Percentiles rank a stretch among this genome's conserved stretches.
These are phyloP conservation scores for Ricinus communis DNA, from an alignment of 345 rosid genomes.

Conservation along the genomic window DNA sequence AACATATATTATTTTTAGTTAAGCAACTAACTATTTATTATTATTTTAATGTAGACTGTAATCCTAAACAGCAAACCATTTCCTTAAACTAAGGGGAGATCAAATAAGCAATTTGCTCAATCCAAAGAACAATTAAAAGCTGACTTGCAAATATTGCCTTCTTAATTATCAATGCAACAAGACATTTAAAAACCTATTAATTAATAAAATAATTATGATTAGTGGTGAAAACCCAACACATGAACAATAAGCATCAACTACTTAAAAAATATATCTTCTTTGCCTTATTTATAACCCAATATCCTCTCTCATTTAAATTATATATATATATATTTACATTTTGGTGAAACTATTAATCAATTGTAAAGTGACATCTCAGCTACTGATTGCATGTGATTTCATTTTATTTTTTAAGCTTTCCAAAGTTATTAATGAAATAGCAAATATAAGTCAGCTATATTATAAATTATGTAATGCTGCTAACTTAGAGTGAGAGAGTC, in stretches of 20 bases:
- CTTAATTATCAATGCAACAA: slow-evolving; percentile 6
- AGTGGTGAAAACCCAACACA: too few relatives aligned
- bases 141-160: slow-evolving; percentile 12
- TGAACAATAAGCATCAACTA: too few relatives aligned
- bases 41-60: neutral
- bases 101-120: neutral
- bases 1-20: neutral
- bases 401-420: slow-evolving; percentile 11
- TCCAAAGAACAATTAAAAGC: neutral
- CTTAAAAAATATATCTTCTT: too few relatives aligned
- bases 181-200: neutral
- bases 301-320: too few relatives aligned
- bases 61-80: slow-evolving; percentile 5
- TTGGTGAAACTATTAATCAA: neutral
- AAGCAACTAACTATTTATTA: neutral
- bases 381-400: slow-evolving; percentile 27
- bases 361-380: slow-evolving; percentile 20
- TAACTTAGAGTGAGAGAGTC: neutral
- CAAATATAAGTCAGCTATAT: slow-evolving; percentile 21
- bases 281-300: too few relatives aligned
- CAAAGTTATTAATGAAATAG: too few relatives aligned
- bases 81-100: slow-evolving; percentile 2
- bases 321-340: neutral
- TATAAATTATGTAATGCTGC: neutral
- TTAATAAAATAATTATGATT: too few relatives aligned